A percentile compares a stretch with the other conserved stretches of the same genome.
These are phyloP conservation scores for Phytophthora fragariae DNA, from an alignment of 352 stramenopile species.

Conservation along the genomic window DNA sequence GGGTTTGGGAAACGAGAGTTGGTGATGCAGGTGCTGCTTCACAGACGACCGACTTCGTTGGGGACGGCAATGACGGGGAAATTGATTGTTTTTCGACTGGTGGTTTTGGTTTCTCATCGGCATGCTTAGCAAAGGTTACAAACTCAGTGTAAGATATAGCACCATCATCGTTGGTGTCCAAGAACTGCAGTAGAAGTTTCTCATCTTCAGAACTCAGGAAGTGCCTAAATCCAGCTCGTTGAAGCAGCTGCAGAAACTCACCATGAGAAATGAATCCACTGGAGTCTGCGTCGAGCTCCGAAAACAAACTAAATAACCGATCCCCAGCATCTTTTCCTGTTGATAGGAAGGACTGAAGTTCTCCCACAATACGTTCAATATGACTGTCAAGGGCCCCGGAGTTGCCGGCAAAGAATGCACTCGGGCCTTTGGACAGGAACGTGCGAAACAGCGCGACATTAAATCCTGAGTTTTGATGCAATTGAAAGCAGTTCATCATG, in stretches of 20 bases:
- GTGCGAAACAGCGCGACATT: slow-evolving; percentile 60
- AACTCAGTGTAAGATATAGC: slow-evolving; percentile 74
- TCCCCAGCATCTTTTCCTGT: slow-evolving; percentile 62
- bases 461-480: slow-evolving; percentile 50
- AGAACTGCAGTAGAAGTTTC: slow-evolving; percentile 67
- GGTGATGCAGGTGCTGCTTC: slow-evolving; percentile 20
- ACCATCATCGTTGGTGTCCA: slow-evolving; percentile 72
- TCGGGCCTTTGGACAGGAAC: slow-evolving; percentile 62
- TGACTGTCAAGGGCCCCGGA: slow-evolving; percentile 59
- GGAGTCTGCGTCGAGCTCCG: slow-evolving; percentile 59
- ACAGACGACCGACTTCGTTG: slow-evolving; percentile 29
- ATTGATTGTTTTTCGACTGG: slow-evolving; percentile 30
- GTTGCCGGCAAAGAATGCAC: slow-evolving; percentile 52
- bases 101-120: slow-evolving; percentile 47
- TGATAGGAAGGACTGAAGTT: slow-evolving; percentile 63
- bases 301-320: slow-evolving; percentile 57
- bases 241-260: slow-evolving; percentile 75
- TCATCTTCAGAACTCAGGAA: slow-evolving; percentile 75
- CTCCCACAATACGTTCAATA: slow-evolving; percentile 62
- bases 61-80: slow-evolving; percentile 15
- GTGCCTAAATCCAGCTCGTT: slow-evolving; percentile 65
- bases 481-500: slow-evolving; percentile 65
- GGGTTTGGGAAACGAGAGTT: slow-evolving; percentile 9
- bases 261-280: slow-evolving; percentile 65
- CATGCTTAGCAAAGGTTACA: slow-evolving; percentile 65